Evolutionary conservation across 1,284 basidiomycete genomes (phyloP).

Genomic region (Phylloporus sp.): DNA sequence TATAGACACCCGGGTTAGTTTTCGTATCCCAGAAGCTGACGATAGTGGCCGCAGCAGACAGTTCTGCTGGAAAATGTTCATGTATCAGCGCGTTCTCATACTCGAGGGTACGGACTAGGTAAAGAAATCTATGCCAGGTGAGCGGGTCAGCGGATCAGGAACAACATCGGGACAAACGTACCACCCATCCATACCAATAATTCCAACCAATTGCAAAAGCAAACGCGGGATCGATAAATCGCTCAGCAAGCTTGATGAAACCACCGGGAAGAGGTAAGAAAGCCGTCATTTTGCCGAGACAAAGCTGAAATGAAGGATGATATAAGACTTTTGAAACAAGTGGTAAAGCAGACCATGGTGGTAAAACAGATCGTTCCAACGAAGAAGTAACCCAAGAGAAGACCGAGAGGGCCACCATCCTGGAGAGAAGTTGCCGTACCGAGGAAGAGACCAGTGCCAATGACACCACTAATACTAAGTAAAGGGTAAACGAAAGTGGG

Average conservation of each 20-base stretch:
- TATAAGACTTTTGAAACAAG: background rate
- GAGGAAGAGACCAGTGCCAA: conserved; percentile 58
- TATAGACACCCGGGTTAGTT: conserved; percentile 69
- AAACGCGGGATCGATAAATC: conserved; percentile 74
- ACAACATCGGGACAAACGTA: conserved; percentile 45
- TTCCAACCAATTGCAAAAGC: conserved; percentile 77
- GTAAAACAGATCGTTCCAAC: conserved; percentile 44
- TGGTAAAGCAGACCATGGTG: conserved; percentile 32
- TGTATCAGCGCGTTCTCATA: background rate
- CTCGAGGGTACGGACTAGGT: conserved; percentile 28
- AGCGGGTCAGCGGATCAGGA: background rate
- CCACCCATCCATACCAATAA: conserved; percentile 69
- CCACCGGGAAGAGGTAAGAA: conserved; percentile 59
- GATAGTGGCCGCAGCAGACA: conserved; percentile 69
- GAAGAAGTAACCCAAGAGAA: conserved; percentile 43
- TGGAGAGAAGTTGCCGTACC: conserved; percentile 41
- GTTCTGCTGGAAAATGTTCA: conserved; percentile 52
- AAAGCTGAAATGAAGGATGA: conserved; percentile 28
- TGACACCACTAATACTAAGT: conserved; percentile 49
- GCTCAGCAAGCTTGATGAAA: conserved; percentile 72
- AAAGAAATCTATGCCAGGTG: conserved; percentile 29
- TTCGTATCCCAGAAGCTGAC: conserved; percentile 66
- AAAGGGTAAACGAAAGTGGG: background rate
- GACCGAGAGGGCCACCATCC: conserved; percentile 41
- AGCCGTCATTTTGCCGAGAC: conserved; percentile 45